Conservation (phyloP, 345 rosid genomes). For the Balakata baccata region DNA sequence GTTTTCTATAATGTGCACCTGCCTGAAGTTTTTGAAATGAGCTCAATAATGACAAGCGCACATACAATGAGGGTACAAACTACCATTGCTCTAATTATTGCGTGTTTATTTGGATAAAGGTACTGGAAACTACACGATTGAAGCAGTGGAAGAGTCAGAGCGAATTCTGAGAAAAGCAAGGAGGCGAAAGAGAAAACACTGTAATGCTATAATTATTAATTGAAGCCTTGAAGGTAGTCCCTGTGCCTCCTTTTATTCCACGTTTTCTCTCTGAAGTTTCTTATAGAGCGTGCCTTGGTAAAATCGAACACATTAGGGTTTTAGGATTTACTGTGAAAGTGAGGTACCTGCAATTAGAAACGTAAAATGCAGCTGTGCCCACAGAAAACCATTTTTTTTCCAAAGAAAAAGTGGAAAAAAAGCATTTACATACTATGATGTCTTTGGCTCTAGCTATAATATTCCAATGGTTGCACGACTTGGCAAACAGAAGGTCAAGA, state of each 20-base stretch:
- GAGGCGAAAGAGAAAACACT: slow-evolving; percentile 64
- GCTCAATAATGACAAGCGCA: not conserved
- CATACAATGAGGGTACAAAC: not conserved
- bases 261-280: not conserved
- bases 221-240: slow-evolving; percentile 40
- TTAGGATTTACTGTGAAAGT: not conserved
- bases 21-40: not conserved
- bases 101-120: slow-evolving; percentile 17
- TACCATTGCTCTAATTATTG: not conserved
- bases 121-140: slow-evolving; percentile 24
- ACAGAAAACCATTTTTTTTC: not conserved
- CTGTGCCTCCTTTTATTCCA: not conserved
- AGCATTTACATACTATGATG: not conserved
- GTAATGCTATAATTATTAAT: slow-evolving; percentile 60
- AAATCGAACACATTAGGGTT: not conserved
- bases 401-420: not conserved
- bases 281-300: not conserved
- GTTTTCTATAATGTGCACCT: not conserved
- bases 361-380: not conserved
- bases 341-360: not conserved
- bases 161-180: slow-evolving; percentile 70
- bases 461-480: no score
- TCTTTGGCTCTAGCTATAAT: no score
- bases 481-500: no score
- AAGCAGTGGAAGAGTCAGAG: slow-evolving; percentile 57